phyloP scores from a whole-genome alignment of 176 grass and related monocot species.

The maize (Zea mays) region Zm-B73-REFERENCE-NAM-5.0 NC_050100.1:15478501-15479000 shows the following conservation, averaged over 20 bases:
- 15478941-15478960: neutral
- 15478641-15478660: neutral
- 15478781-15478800: slow-evolving; percentile 83
- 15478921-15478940: slow-evolving; percentile 5
- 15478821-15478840: slow-evolving; percentile 90
- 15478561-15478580: neutral
- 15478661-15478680: neutral
- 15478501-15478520: neutral
- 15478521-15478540: neutral
- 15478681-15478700: neutral
- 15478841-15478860: slow-evolving; percentile 89
- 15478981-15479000: slow-evolving; percentile 1
- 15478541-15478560: neutral
- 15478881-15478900: slow-evolving; percentile 79
- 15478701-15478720: neutral
- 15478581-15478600: neutral
- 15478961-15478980: neutral
- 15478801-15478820: slow-evolving; percentile 76
- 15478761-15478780: slow-evolving; percentile 39
- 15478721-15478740: neutral
- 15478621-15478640: neutral
- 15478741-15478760: slow-evolving; percentile 8
- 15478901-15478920: slow-evolving; percentile 4
- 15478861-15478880: slow-evolving; percentile 89
- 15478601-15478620: neutral